phyloP scores from a whole-genome alignment of 805 yeast species.

The Wickerhamiella australiensis region DNA sequence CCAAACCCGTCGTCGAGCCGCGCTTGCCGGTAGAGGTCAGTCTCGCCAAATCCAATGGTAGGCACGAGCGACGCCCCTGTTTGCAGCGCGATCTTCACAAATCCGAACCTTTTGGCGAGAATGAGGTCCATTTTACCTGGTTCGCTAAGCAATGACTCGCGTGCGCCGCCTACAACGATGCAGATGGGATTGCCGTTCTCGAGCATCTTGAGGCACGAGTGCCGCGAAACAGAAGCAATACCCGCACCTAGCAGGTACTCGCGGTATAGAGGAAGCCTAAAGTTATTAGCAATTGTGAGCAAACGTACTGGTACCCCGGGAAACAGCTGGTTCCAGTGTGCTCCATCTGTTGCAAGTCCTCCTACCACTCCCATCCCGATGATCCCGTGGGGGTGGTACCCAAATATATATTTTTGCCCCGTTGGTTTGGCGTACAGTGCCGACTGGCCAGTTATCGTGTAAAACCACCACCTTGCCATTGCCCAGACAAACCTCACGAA shows the following conservation, averaged over 20 bases:
- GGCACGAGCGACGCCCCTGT: conserved; percentile 80
- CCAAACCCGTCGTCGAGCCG: conserved; percentile 28
- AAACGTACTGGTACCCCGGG: conserved; percentile 78
- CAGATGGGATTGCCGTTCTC: conserved; percentile 61
- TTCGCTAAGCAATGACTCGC: conserved; percentile 62
- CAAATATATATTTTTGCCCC: conserved; percentile 58
- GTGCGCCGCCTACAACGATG: conserved; percentile 93
- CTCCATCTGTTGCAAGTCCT: conserved; percentile 69
- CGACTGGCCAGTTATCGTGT: conserved; percentile 3
- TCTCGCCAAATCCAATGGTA: conserved; percentile 84
- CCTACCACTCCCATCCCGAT: conserved; percentile 87
- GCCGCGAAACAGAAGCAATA: conserved; percentile 67
- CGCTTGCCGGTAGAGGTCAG: conserved; percentile 42
- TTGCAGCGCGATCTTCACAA: conserved; percentile 73
- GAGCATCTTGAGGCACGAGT: conserved; percentile 55
- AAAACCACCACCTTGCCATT: conserved; percentile 16
- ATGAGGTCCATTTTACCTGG: conserved; percentile 56
- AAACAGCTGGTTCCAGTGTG: conserved; percentile 50
- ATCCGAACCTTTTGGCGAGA: conserved; percentile 70
- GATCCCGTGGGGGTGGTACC: conserved; percentile 94
- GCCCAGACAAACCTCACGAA: neutral
- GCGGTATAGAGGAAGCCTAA: conserved; percentile 73
- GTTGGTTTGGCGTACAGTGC: conserved; percentile 37
- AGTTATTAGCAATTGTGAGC: conserved; percentile 72
- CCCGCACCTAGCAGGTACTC: conserved; percentile 78